Percentiles rank a stretch among this genome's conserved stretches.
These are phyloP conservation scores for Eudorina sp. DNA, from an alignment of 139 green algal genomes.

Conservation along the genomic window DNA sequence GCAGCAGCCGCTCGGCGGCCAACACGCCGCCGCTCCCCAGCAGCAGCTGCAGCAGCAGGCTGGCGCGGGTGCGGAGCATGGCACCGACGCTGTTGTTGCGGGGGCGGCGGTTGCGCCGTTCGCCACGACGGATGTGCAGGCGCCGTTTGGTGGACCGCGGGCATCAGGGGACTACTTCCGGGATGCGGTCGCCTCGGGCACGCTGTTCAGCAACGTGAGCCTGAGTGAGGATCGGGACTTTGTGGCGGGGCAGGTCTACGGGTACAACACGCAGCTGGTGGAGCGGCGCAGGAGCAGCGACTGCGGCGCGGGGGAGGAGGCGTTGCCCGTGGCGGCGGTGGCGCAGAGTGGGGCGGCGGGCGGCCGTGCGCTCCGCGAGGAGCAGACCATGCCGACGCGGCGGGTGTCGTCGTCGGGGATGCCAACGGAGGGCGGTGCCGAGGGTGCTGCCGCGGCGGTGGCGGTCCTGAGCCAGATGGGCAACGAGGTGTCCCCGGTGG, in stretches of 20 bases:
- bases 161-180: background rate
- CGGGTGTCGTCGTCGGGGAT: background rate
- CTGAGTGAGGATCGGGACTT: constrained; percentile 45
- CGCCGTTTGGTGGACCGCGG: background rate
- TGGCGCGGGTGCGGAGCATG: background rate
- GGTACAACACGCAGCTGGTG: constrained; percentile 36
- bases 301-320: background rate
- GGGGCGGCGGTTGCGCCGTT: too few relatives aligned
- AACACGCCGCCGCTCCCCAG: too few relatives aligned
- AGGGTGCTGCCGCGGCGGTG: background rate
- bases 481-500: background rate
- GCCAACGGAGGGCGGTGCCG: background rate
- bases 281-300: constrained; percentile 11
- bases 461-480: background rate
- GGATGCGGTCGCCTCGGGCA: background rate
- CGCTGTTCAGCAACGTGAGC: constrained; percentile 3
- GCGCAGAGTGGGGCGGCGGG: constrained; percentile 27
- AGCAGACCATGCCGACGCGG: constrained; percentile 22
- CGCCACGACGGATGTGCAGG: background rate
- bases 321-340: background rate
- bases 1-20: background rate
- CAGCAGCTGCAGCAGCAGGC: too few relatives aligned
- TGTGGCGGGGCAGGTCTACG: constrained; percentile 22
- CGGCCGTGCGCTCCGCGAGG: constrained; percentile 30
- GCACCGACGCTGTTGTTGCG: too few relatives aligned